phyloP scores from a whole-genome alignment of 257 asterid genomes.

The Solanum sitiens region DNA sequence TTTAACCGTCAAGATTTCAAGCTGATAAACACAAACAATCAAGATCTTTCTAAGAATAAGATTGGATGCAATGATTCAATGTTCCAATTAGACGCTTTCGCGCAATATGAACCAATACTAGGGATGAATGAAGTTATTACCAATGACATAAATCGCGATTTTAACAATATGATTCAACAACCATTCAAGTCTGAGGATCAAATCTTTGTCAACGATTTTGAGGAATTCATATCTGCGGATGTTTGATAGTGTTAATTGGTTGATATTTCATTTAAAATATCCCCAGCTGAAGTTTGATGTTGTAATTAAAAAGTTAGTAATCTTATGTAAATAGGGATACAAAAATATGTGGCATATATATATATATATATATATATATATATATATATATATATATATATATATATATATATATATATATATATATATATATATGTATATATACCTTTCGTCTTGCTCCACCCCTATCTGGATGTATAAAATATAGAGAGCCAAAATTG shows the following conservation, averaged over 20 bases:
- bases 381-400: too few relatives aligned
- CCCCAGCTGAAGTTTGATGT: too few relatives aligned
- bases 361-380: too few relatives aligned
- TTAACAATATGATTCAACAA: conserved; percentile 14
- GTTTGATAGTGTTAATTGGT: neutral
- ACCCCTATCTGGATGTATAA: too few relatives aligned
- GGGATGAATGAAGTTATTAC: conserved; percentile 15
- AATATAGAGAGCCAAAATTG: too few relatives aligned
- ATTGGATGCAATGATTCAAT: conserved; percentile 2
- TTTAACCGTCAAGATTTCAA: conserved; percentile 6
- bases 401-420: too few relatives aligned
- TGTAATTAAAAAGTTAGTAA: too few relatives aligned
- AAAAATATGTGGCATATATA: too few relatives aligned
- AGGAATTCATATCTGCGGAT: conserved; percentile 19
- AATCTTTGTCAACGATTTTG: conserved; percentile 7
- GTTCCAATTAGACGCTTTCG: conserved; percentile 19
- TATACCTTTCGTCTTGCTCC: too few relatives aligned
- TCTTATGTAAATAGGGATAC: too few relatives aligned
- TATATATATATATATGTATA: too few relatives aligned
- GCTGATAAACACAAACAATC: neutral
- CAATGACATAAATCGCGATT: conserved; percentile 4
- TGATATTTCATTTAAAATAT: neutral
- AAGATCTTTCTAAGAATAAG: neutral
- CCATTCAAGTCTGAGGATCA: neutral
- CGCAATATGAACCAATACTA: neutral